A percentile compares a stretch with the other conserved stretches of the same genome.
Conservation (phyloP, 2,329 filamentous ascomycete genomes). For the Botryotinia calthae region DNA sequence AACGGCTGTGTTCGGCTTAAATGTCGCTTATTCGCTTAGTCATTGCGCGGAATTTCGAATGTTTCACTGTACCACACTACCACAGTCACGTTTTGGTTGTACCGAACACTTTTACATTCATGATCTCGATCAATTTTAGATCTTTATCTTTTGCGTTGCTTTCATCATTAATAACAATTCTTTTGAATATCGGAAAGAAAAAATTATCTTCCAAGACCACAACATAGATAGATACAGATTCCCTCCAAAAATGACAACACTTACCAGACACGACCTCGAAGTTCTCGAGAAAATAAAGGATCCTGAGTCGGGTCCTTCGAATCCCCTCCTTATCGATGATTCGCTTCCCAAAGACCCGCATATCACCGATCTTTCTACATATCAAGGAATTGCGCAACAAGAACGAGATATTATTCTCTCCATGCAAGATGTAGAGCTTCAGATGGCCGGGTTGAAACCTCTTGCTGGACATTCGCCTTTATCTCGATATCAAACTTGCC, state of each 20-base stretch:
- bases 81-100: background rate
- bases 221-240: conserved; percentile 40
- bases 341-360: conserved; percentile 55
- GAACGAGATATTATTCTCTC: conserved; percentile 54
- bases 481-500: conserved; percentile 48
- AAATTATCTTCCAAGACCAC: background rate
- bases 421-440: conserved; percentile 55
- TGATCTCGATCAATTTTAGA: background rate
- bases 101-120: background rate
- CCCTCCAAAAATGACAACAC: conserved; percentile 40
- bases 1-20: conserved; percentile 13
- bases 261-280: conserved; percentile 59
- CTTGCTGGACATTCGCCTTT: conserved; percentile 34
- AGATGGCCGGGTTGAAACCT: conserved; percentile 40
- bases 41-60: background rate
- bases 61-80: background rate
- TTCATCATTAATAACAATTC: background rate
- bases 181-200: background rate
- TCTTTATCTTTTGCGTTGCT: background rate
- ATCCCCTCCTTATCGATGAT: conserved; percentile 53
- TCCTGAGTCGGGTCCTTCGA: conserved; percentile 59
- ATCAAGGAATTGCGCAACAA: conserved; percentile 49
- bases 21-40: background rate
- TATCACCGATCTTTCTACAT: conserved; percentile 49
- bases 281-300: conserved; percentile 67